phyloP scores from a whole-genome alignment of 1,284 basidiomycete genomes.

The Pholiota adiposa region DNA sequence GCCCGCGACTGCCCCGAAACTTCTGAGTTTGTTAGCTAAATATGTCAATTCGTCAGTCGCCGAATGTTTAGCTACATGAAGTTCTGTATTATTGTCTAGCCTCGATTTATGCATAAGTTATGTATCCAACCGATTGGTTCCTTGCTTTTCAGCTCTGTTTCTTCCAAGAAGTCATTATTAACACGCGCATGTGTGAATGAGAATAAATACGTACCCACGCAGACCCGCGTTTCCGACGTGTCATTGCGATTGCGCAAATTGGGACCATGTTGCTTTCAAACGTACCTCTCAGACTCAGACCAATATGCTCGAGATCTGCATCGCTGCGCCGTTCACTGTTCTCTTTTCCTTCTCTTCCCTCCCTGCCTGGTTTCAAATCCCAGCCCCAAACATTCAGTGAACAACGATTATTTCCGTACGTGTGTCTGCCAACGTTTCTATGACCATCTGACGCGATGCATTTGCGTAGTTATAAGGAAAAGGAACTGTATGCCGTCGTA shows the following conservation, averaged over 20 bases:
- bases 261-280: conserved; percentile 36
- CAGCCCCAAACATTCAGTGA: conserved; percentile 45
- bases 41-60: not conserved
- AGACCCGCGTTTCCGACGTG: not conserved
- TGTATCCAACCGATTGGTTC: too few relatives aligned
- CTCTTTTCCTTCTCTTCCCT: conserved; percentile 42
- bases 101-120: conserved; percentile 14
- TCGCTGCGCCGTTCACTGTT: conserved; percentile 36
- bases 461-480: conserved; percentile 55
- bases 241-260: conserved; percentile 6
- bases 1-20: conserved; percentile 79
- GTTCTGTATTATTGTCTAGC: conserved; percentile 1
- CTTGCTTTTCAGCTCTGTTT: too few relatives aligned
- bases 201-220: not conserved
- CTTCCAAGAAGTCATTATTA: too few relatives aligned
- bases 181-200: not conserved
- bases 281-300: conserved; percentile 34
- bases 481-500: conserved; percentile 86
- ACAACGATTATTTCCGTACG: conserved; percentile 77
- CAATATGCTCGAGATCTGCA: conserved; percentile 7
- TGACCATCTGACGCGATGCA: conserved; percentile 12
- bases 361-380: conserved; percentile 41
- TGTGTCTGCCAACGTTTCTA: conserved; percentile 22
- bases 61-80: not conserved
- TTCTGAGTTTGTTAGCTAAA: conserved; percentile 49